A percentile compares a stretch with the other conserved stretches of the same genome.
phyloP scores from a whole-genome alignment of 2,329 filamentous ascomycete genomes.

The Colletotrichum sojae region DNA sequence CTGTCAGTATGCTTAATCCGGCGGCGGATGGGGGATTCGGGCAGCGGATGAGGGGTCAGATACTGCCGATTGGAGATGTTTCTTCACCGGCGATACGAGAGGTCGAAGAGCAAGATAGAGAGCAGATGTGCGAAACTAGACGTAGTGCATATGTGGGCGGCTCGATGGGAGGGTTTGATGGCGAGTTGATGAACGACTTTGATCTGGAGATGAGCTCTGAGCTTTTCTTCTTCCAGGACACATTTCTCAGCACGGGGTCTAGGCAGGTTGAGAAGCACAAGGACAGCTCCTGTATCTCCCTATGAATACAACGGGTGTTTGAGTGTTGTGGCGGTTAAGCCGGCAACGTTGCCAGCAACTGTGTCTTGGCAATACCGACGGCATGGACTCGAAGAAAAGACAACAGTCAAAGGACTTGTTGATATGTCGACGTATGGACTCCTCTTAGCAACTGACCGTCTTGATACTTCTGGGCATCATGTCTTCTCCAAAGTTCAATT shows the following conservation, averaged over 20 bases:
- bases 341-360: no score
- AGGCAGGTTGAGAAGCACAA: neutral
- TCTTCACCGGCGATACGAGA: fast-evolving
- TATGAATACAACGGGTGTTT: neutral
- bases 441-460: no score
- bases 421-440: no score
- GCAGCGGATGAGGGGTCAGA: neutral
- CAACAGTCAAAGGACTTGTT: no score
- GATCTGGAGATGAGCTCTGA: neutral
- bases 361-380: no score
- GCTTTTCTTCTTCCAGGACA: neutral
- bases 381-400: no score
- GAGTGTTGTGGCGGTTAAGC: no score
- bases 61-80: neutral
- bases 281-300: constrained; percentile 1
- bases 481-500: no score
- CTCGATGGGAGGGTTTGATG: neutral
- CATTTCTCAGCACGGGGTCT: neutral
- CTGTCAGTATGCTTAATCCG: neutral
- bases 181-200: neutral
- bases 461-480: no score
- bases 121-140: neutral
- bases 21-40: neutral
- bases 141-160: neutral
- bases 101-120: no score